Base-by-base conservation (phyloP, 2,329 filamentous ascomycete species). In the Colletotrichum paranaense region DNA sequence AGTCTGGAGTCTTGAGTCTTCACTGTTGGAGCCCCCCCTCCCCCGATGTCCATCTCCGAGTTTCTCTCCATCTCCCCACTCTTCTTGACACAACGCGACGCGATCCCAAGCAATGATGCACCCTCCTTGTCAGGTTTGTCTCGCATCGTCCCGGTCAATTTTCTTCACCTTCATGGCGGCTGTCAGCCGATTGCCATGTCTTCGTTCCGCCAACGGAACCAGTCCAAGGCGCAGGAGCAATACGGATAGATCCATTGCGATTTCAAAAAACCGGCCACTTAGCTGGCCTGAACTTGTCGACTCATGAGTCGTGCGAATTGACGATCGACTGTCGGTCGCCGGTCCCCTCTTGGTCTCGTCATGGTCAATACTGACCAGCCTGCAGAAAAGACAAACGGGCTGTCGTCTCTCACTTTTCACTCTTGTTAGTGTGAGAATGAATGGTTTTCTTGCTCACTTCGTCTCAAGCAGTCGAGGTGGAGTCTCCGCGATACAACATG, bases 121-220 rank as follows among this genome's bases (percentile, higher is more conserved):
- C 62, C 59, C 65, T 69, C 58, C 69, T 67, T 72, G 69, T 56
- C 69, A 68, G 62, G 56, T 49, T 67, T 72, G 69, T 56, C 69
- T 72, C 62, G 56, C 68, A 67, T 58, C 28, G 65, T 63, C 35
- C 59, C 59, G 59, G 59, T 19, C 52, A 32, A 24, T 55, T 58
- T 53, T 26, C 65, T 58, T 72, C 53, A 35, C 28, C 53, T 35
- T 46, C 30, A 59, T 49, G 16, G 19, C 42, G 24, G 62, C 46
- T 62, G 38, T 65, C 67, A 38, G 62, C 60, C 67, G 62, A 24
- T 26, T 46, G n/a, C 19, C 42, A 49, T 22, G 6, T n/a, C 42
- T n/a, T 49, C 42, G 42, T 49, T 49, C 42, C 42, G 42, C 42
- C 42, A n/a, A 19, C 42, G 42, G 42, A 49, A 49, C 8, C 42